Evolutionary conservation across 1,139 yeast species (phyloP).

Genomic region (Sugiyamaella sp.): DNA sequence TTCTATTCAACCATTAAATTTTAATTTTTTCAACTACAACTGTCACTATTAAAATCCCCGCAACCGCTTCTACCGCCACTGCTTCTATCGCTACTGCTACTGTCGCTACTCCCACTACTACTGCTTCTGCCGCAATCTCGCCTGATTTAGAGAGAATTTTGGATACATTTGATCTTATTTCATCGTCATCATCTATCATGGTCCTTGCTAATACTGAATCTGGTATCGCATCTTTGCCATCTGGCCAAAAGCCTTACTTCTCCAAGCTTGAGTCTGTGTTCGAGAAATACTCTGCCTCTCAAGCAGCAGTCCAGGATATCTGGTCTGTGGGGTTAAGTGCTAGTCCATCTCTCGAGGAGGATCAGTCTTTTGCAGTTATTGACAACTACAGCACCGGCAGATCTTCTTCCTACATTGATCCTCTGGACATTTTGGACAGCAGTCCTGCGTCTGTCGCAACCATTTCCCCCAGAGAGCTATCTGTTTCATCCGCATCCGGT

Average conservation of each 20-base stretch:
- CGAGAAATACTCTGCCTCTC: conserved; percentile 40
- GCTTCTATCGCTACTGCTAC: not conserved
- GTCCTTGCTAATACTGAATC: conserved; percentile 16
- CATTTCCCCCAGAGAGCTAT: conserved; percentile 41
- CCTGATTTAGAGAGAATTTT: conserved; percentile 16
- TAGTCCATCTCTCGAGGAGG: conserved; percentile 24
- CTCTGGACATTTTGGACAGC: conserved; percentile 29
- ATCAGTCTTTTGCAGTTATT: conserved; percentile 22
- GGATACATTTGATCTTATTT: conserved; percentile 10
- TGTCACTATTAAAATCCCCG: not conserved
- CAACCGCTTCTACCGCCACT: not conserved
- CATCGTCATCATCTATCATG: conserved; percentile 12
- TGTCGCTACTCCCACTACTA: too few species aligned
- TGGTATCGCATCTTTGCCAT: not conserved
- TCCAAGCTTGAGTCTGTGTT: conserved; percentile 39
- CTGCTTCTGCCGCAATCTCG: conserved; percentile 8
- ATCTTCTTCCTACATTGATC: conserved; percentile 28
- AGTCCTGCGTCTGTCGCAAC: conserved; percentile 36
- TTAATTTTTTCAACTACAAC: not conserved
- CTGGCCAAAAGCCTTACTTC: conserved; percentile 24
- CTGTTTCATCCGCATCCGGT: conserved; percentile 31
- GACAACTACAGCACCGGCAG: conserved; percentile 13
- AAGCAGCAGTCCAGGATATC: conserved; percentile 33
- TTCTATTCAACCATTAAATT: not conserved
- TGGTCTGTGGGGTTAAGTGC: conserved; percentile 33